Base-by-base conservation (phyloP, 352 stramenopile species). In the Globisporangium cylindrosporum region DNA sequence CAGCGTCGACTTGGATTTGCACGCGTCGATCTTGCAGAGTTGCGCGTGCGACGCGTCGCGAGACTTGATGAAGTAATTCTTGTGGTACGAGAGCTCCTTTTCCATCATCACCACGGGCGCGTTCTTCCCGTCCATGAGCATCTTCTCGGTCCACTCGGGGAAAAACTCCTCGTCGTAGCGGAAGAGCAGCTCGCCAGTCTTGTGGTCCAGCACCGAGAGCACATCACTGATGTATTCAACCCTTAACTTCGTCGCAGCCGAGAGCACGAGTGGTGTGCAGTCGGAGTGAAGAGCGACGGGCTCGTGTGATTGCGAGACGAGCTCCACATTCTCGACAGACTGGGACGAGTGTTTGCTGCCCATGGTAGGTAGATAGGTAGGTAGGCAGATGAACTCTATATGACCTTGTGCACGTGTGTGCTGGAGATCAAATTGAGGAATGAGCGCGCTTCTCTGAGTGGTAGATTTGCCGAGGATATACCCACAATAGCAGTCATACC, bases 101-200 rank as follows among this genome's bases (percentile, higher is more conserved):
- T 36, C 7, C 53, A 59, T 32, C 53, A 34, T 58, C 22, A 58
- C 53, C 14, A 38, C 15, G 2, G 53, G 53, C 14, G 22, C 9
- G 54, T 29, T 24, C 27, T n/a, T 59, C 4, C 14, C 54, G 54
- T 59, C 54, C 14, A 59, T 27, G 54, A 59, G 54, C 54, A 59
- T 41, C 15, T 20, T 38, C 54, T 59, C 27, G 14, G 54, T 59
- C 24, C 25, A 59, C 54, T 59, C 54, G 27, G 54, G 29, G 14
- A 59, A 41, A 27, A 14, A 22, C 27, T 59, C 4, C 15, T 41
- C 54, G 27, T 59, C 54, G 25, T 59, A 32, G 25, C 54, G 54
- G 25, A 41, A 59, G 25, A 59, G 25, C 25, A 59, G 27, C 54
- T 59, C 54, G 18, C 27, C 54, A 0, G 54, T 41, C 5, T 27